Evolutionary conservation across 495 filamentous ascomycete species (phyloP).

Genomic region (Oidiodendron maius): DNA sequence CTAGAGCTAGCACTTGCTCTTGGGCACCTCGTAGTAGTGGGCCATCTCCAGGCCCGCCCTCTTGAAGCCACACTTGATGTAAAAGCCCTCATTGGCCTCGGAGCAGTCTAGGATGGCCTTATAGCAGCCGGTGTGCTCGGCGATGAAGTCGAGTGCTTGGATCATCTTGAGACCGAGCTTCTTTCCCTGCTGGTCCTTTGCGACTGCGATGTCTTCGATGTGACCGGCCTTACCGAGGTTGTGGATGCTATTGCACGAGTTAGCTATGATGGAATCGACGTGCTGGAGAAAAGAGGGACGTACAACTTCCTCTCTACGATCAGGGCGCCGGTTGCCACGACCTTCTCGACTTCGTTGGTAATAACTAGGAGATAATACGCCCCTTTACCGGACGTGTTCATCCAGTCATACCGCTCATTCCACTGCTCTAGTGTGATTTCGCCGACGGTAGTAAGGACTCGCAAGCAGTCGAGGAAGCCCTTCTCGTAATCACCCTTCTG

Average conservation of each 20-base stretch:
- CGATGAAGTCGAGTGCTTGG: slow-evolving; percentile 86
- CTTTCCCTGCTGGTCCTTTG: slow-evolving; percentile 92
- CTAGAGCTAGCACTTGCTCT: slow-evolving; percentile 7
- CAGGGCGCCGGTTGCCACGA: slow-evolving; percentile 85
- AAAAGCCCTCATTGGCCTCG: slow-evolving; percentile 90
- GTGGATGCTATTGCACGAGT: slow-evolving; percentile 50
- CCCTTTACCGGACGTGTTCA: slow-evolving; percentile 61
- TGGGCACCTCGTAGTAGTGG: slow-evolving; percentile 67
- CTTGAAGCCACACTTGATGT: slow-evolving; percentile 96
- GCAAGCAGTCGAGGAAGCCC: slow-evolving; percentile 84
- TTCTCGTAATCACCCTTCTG: slow-evolving; percentile 68
- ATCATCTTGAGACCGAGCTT: slow-evolving; percentile 90
- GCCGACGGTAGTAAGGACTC: slow-evolving; percentile 88
- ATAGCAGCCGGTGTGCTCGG: slow-evolving; percentile 81
- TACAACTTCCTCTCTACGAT: slow-evolving; percentile 85
- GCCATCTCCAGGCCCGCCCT: slow-evolving; percentile 95
- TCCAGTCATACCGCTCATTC: slow-evolving; percentile 77
- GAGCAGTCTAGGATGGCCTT: slow-evolving; percentile 66
- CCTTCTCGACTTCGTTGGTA: slow-evolving; percentile 54
- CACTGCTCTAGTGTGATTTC: slow-evolving; percentile 74
- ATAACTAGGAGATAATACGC: slow-evolving; percentile 84
- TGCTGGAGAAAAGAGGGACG: slow-evolving; percentile 16
- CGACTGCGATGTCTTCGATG: slow-evolving; percentile 96
- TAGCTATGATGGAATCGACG: background rate
- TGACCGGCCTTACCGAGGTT: slow-evolving; percentile 78